Evolutionary conservation across 306 rosid species (phyloP), one percentile per base, ranked within the genome.

Genomic region (Adenanthera pavonina): DNA sequence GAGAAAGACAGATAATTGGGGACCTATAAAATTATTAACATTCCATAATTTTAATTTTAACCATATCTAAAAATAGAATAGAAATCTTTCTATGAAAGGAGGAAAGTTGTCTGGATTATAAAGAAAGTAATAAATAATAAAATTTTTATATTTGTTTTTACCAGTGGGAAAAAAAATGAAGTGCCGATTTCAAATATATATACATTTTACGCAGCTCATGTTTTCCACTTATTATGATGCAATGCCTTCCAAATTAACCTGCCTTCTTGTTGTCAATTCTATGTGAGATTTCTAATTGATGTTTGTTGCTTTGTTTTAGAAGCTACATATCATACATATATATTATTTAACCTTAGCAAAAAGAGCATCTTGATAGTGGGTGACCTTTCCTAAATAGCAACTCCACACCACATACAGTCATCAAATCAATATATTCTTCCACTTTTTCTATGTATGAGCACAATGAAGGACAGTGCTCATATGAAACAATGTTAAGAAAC

Each of bases 401-500:
- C 72, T 56, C 56, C 69, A 67, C 36, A 11, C 25, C 49, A 71
- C 36, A 35, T 13, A 57, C 48, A 48, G 34, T 60, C 46, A 81
- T 60, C 46, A 81, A 41, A 25, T 70, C 74, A 41, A 71, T 30
- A 56, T 41, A 13, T 36, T 48, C 16, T 11, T 40, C 71, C 52
- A 74, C 61, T 57, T 43, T 14, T 48, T 52, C 66, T 17, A 79
- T 44, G 48, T 69, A 75, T 51, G 30, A 75, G 47, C 69, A 77
- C 53, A 76, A 75, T 11, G 53, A 53, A 35, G 82, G 66, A 19
- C 72, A 3, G 34, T 17, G 49, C 33, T 40, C 80, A 7, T 78
- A 81, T 57, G 17, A 83, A 62, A 78, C 73, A 19, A 84, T 34
- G 41, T 62, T 73, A 3, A 49, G 81, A 38, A 20, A 14, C 16